Evolutionary conservation across 164 flowering plant species (phyloP), one percentile per base, ranked within the genome.

Genomic region (Tetracentron sinense): DNA sequence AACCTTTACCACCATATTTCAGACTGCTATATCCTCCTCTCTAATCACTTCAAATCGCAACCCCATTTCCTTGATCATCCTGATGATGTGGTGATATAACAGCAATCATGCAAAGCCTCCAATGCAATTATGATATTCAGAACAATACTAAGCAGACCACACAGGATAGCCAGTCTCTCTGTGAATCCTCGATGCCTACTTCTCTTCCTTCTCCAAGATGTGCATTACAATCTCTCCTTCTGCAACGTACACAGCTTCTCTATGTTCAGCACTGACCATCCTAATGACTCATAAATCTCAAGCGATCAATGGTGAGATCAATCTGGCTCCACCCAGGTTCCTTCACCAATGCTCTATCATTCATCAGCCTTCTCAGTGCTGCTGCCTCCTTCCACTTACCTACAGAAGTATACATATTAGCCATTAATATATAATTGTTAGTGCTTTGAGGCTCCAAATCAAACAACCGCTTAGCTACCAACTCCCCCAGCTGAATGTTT

Each of bases 301-400:
- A 62, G 12, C 0, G 64, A 61, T 42, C 48, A 60, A 61, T 27
- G 31, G 22, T 69, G 78, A n/a, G 64, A 71, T 73, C 74, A 61
- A 76, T 42, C 66, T 64, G 73, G 65, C 79, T 76, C 70, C 70
- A 72, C 33, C 76, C 79, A 29, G 74, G 64, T 69, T 65, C 79
- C 68, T 79, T 79, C 20, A 72, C 64, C 71, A 76, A 48, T 55
- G 73, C 71, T 64, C 58, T 66, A 0, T 49, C 56, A 25, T 67
- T 31, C 20, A 76, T 67, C 56, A 65, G 58, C 38, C 59, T 61
- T 62, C 79, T 79, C 44, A 62, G 16, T 17, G 30, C 15, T n/a
- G 69, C 76, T 61, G 79, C 82, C 56, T 75, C 74, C 51, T 71
- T 69, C 75, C 75, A 73, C 69, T 66, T 79, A 49, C 82, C 78